Base-by-base conservation (phyloP, 441 rosid species). In the Adansonia gregorii region DNA sequence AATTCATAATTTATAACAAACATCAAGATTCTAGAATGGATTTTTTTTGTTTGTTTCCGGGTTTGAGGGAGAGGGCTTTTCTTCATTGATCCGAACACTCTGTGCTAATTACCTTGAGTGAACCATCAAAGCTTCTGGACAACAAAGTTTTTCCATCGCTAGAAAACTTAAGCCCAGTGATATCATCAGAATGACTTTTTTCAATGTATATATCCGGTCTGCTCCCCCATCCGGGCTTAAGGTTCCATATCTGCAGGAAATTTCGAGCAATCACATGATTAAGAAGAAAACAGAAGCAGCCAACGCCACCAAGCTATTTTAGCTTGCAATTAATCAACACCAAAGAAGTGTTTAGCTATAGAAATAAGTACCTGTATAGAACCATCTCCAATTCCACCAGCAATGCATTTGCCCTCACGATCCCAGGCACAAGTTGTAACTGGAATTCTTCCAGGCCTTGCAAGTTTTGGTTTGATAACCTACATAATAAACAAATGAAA, bases 151-250 rank as follows among this genome's bases (percentile, higher is more conserved):
- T 86, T 15, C 94, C 95, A 82, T 96, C 98, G 79, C 93, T 89
- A 70, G 98, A 94, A 88, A 94, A 96, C 89, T 92, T 93, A 72
- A 96, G 91, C 67, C 88, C 83, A n/a, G 94, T 96, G 67, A 96
- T 94, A 78, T 96, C 99, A 81, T 96, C 99, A 63, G 92, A 88
- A 84, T 96, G 99, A 79, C 89, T 92, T 75, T 92, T 91, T 77
- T 90, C 96, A 64, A 93, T 86, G 31, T 87, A 82, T 73, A 93
- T 77, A 81, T 96, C 98, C 0, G 98, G 99, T 84, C 98, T 87
- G 86, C 98, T 96, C 85, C 98, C 99, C 98, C 99, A 94, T 78
- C 98, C 99, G 0, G 97, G 95, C 87, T 96, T 93, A 72, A 92
- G 94, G 82, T 88, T 94, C 99, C 98, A 96, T 75, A 93, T 77